Conservation (phyloP, 331 rosid species). For the Acacia concinna region DNA sequence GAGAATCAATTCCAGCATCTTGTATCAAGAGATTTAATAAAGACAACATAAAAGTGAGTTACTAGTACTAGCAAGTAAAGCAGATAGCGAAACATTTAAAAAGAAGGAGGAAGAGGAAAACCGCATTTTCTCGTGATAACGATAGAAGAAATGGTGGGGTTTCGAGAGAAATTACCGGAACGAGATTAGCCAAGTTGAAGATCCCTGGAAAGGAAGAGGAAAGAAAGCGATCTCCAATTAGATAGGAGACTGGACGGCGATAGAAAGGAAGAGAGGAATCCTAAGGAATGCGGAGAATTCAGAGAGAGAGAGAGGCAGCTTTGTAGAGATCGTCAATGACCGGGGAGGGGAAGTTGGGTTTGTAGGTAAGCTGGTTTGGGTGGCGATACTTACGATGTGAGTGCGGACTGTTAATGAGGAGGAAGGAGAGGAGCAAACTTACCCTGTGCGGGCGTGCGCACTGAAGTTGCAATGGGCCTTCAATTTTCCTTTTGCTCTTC, state of each 20-base stretch:
- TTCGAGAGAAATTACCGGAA: slow-evolving; percentile 7
- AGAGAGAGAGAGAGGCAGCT: neutral
- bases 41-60: no score
- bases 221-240: slow-evolving; percentile 5
- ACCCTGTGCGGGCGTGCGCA: neutral
- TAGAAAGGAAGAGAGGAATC: neutral
- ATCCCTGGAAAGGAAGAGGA: neutral
- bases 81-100: neutral
- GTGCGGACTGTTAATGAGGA: neutral
- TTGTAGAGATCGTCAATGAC: neutral
- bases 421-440: neutral
- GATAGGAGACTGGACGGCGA: neutral
- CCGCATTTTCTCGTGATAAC: neutral
- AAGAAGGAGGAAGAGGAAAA: neutral
- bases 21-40: neutral
- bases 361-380: neutral
- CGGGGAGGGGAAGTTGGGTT: neutral
- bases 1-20: neutral
- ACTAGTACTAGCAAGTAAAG: neutral
- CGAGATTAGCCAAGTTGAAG: neutral
- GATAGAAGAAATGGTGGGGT: neutral
- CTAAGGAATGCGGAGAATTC: neutral
- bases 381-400: slow-evolving; percentile 8
- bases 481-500: no score
- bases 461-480: neutral